These are phyloP conservation scores for Prunus yedoensis DNA, from an alignment of 331 rosid species.

Conservation along the genomic window DNA sequence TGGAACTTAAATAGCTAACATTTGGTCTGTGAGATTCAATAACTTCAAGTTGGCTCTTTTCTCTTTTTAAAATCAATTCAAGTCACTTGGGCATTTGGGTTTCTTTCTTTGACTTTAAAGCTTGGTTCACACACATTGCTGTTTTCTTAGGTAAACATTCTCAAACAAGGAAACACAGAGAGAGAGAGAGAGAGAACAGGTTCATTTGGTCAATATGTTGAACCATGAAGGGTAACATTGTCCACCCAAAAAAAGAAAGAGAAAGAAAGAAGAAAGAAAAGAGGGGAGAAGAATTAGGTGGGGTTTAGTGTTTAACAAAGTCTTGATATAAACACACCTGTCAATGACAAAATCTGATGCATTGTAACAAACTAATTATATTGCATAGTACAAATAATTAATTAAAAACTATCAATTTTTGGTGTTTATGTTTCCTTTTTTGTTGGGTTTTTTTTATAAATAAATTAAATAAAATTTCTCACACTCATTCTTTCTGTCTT, in stretches of 20 bases:
- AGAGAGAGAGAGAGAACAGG: background rate
- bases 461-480: background rate
- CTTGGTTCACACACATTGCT: background rate
- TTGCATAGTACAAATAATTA: background rate
- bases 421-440: background rate
- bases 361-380: background rate
- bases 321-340: background rate
- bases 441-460: too few species aligned
- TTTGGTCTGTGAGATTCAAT: constrained; percentile 5
- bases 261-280: background rate
- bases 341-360: background rate
- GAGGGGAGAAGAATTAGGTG: background rate
- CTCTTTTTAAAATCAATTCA: background rate
- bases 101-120: background rate
- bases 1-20: background rate
- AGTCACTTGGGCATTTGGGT: background rate
- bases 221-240: constrained; percentile 2
- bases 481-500: constrained; percentile 39
- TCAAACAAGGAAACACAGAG: background rate
- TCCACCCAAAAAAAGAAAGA: background rate
- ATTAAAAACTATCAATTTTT: constrained; percentile 1
- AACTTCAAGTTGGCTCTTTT: constrained; percentile 11
- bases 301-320: constrained; percentile 1
- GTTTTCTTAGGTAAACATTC: background rate
- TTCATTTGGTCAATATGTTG: background rate